phyloP scores from a whole-genome alignment of 768 basidiomycete genomes.

The Xanthoconium purpureum region DNA sequence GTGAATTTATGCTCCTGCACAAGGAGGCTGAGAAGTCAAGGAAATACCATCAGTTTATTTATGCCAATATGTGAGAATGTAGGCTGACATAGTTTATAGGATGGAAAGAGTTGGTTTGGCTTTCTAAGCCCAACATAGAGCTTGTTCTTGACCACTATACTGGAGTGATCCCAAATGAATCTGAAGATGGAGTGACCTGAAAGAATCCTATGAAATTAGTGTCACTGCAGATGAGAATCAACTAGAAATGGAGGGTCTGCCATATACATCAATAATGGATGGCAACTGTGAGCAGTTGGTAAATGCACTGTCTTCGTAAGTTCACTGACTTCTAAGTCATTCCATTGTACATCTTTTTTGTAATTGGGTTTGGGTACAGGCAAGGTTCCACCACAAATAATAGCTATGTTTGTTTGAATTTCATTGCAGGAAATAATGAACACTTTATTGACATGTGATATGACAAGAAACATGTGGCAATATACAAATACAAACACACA shows the following conservation, averaged over 20 bases:
- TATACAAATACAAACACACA: no score
- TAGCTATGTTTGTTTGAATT: no score
- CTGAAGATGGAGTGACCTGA: no score
- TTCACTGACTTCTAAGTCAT: not conserved
- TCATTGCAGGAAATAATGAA: no score
- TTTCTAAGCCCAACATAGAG: not conserved
- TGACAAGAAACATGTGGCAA: no score
- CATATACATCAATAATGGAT: no score
- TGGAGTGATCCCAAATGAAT: not conserved
- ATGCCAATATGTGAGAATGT: not conserved
- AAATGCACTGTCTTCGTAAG: not conserved
- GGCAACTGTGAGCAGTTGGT: not conserved
- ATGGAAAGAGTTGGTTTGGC: not conserved
- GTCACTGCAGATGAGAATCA: not conserved
- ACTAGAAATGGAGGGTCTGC: not conserved
- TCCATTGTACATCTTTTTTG: no score
- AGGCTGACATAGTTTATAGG: not conserved
- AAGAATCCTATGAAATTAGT: not conserved
- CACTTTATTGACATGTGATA: no score
- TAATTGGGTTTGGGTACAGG: no score
- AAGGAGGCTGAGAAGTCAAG: not conserved
- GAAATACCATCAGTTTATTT: not conserved
- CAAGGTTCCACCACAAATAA: no score
- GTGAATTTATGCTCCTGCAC: not conserved
- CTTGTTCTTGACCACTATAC: not conserved